These are phyloP conservation scores for Trichoderma semiorbis DNA, from an alignment of 2,329 filamentous ascomycete genomes.

Conservation along the genomic window DNA sequence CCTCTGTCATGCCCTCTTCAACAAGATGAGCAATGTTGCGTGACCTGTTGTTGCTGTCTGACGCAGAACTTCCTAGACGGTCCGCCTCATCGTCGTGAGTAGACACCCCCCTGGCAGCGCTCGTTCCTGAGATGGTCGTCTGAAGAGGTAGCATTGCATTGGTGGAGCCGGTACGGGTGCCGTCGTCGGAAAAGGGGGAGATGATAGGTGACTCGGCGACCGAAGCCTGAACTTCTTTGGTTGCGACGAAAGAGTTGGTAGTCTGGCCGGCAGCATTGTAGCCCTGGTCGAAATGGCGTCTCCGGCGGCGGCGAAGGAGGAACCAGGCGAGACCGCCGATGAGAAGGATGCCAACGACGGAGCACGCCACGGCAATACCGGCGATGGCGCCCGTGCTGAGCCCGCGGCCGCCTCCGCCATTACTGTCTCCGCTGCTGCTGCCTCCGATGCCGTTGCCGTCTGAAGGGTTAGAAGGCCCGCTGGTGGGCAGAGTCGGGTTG, in stretches of 20 bases:
- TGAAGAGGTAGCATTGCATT: not conserved
- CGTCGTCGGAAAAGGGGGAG: constrained; percentile 44
- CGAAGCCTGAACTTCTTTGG: constrained; percentile 43
- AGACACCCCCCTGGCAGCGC: not conserved
- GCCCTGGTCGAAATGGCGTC: not conserved
- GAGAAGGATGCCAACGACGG: constrained; percentile 38
- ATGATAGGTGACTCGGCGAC: constrained; percentile 37
- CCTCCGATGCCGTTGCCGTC: not conserved
- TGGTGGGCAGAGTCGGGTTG: not conserved
- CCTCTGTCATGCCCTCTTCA: constrained; percentile 59
- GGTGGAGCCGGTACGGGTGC: not conserved
- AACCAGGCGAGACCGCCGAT: constrained; percentile 41
- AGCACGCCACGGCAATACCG: constrained; percentile 45
- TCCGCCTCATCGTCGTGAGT: not conserved
- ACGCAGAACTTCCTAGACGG: constrained; percentile 26
- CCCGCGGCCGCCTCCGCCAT: constrained; percentile 8
- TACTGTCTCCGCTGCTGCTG: not conserved
- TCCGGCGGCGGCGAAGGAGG: constrained; percentile 41
- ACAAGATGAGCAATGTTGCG: constrained; percentile 49
- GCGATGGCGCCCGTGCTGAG: constrained; percentile 44
- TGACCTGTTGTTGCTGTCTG: constrained; percentile 30
- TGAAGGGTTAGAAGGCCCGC: not conserved
- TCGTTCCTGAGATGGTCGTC: not conserved
- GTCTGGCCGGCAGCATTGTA: constrained; percentile 22
- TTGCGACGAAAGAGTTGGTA: constrained; percentile 40